Evolutionary conservation across 352 stramenopile genomes (phyloP).

Genomic region (Globisporangium barbulae): DNA sequence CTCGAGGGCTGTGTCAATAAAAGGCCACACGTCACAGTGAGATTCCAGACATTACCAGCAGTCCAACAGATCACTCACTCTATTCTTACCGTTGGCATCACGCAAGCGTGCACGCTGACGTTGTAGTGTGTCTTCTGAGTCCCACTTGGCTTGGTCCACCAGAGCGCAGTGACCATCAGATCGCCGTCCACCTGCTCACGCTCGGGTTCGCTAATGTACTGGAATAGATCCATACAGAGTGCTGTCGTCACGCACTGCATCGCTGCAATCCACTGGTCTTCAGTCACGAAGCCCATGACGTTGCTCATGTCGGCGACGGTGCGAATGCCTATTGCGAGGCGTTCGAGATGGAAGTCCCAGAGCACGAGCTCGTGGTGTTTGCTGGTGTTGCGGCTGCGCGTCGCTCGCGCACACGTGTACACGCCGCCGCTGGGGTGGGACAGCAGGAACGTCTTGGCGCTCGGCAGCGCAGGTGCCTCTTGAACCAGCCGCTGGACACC

Average conservation of each 20-base stretch:
- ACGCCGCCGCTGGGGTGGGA: constrained; percentile 37
- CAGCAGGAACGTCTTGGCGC: constrained; percentile 48
- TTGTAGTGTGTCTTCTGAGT: constrained; percentile 14
- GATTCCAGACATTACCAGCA: not conserved
- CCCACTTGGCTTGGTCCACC: constrained; percentile 25
- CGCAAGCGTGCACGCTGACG: constrained; percentile 49
- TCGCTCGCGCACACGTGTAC: constrained; percentile 60
- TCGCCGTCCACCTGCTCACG: constrained; percentile 17
- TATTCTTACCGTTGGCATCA: constrained; percentile 36
- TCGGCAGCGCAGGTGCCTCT: constrained; percentile 3
- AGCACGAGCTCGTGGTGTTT: constrained; percentile 26
- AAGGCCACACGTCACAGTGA: not conserved
- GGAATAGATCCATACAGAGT: constrained; percentile 7
- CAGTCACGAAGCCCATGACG: not conserved
- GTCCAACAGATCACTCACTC: too few species aligned
- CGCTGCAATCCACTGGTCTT: not conserved
- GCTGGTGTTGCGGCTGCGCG: too few species aligned
- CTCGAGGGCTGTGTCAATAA: constrained; percentile 24
- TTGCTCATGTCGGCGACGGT: constrained; percentile 1
- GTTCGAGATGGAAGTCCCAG: constrained; percentile 59
- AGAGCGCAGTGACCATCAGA: constrained; percentile 66
- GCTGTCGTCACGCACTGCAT: constrained; percentile 20
- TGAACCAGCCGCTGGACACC: not conserved
- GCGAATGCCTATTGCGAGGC: constrained; percentile 26
- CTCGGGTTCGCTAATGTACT: constrained; percentile 11